Conservation (phyloP, 176 grass and related monocot genomes). For the Zea mays region DNA sequence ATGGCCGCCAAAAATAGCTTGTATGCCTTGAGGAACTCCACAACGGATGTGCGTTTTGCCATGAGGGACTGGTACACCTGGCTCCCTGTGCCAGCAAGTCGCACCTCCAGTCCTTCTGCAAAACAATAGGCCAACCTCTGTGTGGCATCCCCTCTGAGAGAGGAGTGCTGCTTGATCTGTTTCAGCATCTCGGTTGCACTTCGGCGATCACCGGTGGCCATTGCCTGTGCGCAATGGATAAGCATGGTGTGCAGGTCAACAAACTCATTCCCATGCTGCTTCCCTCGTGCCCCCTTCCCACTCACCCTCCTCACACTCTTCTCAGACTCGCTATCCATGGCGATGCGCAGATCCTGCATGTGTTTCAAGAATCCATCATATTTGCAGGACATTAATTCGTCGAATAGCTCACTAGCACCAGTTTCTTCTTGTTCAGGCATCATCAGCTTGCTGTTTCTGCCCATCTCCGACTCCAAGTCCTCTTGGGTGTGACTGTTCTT, state of each 20-base stretch:
- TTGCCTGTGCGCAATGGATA: slow-evolving; percentile 65
- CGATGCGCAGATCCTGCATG: slow-evolving; percentile 25
- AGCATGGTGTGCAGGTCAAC: slow-evolving; percentile 71
- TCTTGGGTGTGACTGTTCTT: slow-evolving; percentile 6
- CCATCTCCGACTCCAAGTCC: slow-evolving; percentile 43
- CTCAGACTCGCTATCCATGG: slow-evolving; percentile 17
- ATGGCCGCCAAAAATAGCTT: slow-evolving; percentile 40
- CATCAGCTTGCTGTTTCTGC: slow-evolving; percentile 53
- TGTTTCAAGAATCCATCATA: background rate
- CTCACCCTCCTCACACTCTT: background rate
- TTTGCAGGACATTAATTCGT: background rate
- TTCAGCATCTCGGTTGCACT: slow-evolving; percentile 45
- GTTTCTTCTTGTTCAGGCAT: slow-evolving; percentile 35
- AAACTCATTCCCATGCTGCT: slow-evolving; percentile 6
- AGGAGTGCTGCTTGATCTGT: slow-evolving; percentile 63
- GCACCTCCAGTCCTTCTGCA: slow-evolving; percentile 55
- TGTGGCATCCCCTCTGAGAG: slow-evolving; percentile 27
- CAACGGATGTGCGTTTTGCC: slow-evolving; percentile 22
- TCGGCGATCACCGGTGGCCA: slow-evolving; percentile 47
- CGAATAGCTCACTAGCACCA: background rate
- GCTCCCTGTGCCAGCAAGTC: slow-evolving; percentile 64
- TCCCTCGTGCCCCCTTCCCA: slow-evolving; percentile 20
- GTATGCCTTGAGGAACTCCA: slow-evolving; percentile 51
- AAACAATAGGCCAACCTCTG: slow-evolving; percentile 71
- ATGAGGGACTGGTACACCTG: slow-evolving; percentile 43